Conservation (phyloP, 2,329 filamentous ascomycete genomes). For the Aureobasidium sp. region DNA sequence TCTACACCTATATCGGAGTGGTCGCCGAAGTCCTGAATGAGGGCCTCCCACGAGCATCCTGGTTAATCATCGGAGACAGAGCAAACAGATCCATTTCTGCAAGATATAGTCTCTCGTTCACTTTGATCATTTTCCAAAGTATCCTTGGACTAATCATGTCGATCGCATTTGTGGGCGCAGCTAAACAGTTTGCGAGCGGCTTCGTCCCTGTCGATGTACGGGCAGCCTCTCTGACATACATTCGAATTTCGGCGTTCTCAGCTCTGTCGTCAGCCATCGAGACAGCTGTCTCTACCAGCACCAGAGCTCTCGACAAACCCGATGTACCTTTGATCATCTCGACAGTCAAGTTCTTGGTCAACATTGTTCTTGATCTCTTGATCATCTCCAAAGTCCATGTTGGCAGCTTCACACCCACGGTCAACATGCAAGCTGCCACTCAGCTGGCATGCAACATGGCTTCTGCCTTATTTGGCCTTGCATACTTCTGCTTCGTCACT, state of each 20-base stretch:
- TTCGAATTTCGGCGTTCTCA: slow-evolving; percentile 55
- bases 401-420: slow-evolving; percentile 42
- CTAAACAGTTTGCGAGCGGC: slow-evolving; percentile 45
- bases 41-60: slow-evolving; percentile 59
- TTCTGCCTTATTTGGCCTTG: slow-evolving; percentile 47
- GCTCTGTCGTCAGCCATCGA: slow-evolving; percentile 55
- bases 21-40: slow-evolving; percentile 64
- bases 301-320: slow-evolving; percentile 57
- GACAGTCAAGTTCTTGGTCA: slow-evolving; percentile 53
- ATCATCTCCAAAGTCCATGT: slow-evolving; percentile 60
- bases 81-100: slow-evolving; percentile 41
- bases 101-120: slow-evolving; percentile 53
- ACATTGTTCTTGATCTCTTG: slow-evolving; percentile 59
- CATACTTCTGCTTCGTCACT: slow-evolving; percentile 49
- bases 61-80: slow-evolving; percentile 59
- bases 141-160: slow-evolving; percentile 52
- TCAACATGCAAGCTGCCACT: slow-evolving; percentile 57
- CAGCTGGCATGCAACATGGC: slow-evolving; percentile 52
- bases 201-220: slow-evolving; percentile 57
- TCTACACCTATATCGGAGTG: slow-evolving; percentile 61
- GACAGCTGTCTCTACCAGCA: slow-evolving; percentile 51
- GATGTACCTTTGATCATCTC: slow-evolving; percentile 62
- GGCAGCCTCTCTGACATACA: slow-evolving; percentile 50
- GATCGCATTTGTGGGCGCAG: slow-evolving; percentile 47
- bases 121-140: slow-evolving; percentile 46